A percentile compares a stretch with the other conserved stretches of the same genome.
Evolutionary conservation across 768 basidiomycete genomes (phyloP).

Genomic region (Lactarius akahatsu): DNA sequence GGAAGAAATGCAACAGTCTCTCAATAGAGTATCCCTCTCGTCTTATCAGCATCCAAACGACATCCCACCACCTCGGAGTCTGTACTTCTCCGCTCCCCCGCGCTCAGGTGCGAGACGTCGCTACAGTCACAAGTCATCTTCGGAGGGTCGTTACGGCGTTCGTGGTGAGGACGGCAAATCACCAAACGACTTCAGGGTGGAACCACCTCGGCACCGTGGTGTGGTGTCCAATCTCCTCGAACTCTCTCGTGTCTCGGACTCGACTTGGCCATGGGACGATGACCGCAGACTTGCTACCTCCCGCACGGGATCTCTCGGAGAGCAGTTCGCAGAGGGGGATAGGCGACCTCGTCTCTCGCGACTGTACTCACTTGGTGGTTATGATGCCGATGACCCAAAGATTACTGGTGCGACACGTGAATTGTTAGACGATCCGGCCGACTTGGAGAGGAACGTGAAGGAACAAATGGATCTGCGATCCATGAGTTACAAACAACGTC

Average conservation of each 20-base stretch:
- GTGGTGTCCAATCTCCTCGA: conserved; percentile 24
- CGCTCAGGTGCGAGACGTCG: conserved; percentile 3
- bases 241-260: conserved; percentile 14
- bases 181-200: neutral
- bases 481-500: conserved; percentile 63
- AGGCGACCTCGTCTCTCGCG: conserved; percentile 19
- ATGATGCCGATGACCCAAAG: conserved; percentile 68
- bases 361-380: conserved; percentile 29
- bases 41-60: conserved; percentile 25
- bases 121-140: neutral
- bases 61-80: conserved; percentile 3
- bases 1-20: conserved; percentile 19
- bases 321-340: neutral
- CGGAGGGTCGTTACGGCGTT: neutral
- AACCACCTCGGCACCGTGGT: conserved; percentile 7
- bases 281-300: neutral
- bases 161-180: neutral
- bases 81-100: conserved; percentile 1
- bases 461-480: conserved; percentile 40
- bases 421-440: conserved; percentile 54
- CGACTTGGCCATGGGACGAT: conserved; percentile 6
- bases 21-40: conserved; percentile 18
- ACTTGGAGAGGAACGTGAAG: conserved; percentile 51
- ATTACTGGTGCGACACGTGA: conserved; percentile 54
- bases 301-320: conserved; percentile 7